These are phyloP conservation scores for Cetraspora pellucida DNA, from an alignment of 192 early-diverging fungal genomes.

Conservation along the genomic window DNA sequence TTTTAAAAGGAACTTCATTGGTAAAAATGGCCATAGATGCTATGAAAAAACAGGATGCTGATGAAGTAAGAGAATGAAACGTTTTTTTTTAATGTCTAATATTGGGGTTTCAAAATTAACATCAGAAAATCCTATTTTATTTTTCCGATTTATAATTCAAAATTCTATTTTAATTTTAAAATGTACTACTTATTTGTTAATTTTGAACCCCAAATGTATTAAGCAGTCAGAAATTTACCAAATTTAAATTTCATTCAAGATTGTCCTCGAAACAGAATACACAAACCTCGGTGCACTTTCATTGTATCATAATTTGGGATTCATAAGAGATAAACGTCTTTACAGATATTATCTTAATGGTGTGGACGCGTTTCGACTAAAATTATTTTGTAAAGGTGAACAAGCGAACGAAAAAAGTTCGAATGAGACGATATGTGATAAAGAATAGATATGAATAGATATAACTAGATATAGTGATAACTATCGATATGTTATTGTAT, in stretches of 20 bases:
- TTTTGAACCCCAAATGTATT: too few relatives aligned
- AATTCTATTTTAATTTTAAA: too few relatives aligned
- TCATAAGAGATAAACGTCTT: slow-evolving; percentile 90
- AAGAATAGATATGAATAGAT: not conserved
- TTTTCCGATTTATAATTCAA: too few relatives aligned
- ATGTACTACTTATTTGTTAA: too few relatives aligned
- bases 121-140: too few relatives aligned
- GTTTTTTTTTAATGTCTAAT: not conserved
- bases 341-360: slow-evolving; percentile 93
- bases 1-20: slow-evolving; percentile 56
- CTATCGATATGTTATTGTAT: too few relatives aligned
- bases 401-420: not conserved
- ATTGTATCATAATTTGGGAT: slow-evolving; percentile 89
- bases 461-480: too few relatives aligned
- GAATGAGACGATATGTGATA: not conserved
- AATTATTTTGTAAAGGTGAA: slow-evolving; percentile 61
- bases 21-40: slow-evolving; percentile 71
- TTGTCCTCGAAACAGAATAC: slow-evolving; percentile 89
- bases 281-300: slow-evolving; percentile 82
- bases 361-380: slow-evolving; percentile 85
- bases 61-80: slow-evolving; percentile 65
- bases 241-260: slow-evolving; percentile 38
- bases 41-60: slow-evolving; percentile 76
- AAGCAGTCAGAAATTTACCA: not conserved
- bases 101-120: too few relatives aligned